A percentile compares a stretch with the other conserved stretches of the same genome.
phyloP scores from a whole-genome alignment of 164 flowering plant species.

The Tetracentron sinense region DNA sequence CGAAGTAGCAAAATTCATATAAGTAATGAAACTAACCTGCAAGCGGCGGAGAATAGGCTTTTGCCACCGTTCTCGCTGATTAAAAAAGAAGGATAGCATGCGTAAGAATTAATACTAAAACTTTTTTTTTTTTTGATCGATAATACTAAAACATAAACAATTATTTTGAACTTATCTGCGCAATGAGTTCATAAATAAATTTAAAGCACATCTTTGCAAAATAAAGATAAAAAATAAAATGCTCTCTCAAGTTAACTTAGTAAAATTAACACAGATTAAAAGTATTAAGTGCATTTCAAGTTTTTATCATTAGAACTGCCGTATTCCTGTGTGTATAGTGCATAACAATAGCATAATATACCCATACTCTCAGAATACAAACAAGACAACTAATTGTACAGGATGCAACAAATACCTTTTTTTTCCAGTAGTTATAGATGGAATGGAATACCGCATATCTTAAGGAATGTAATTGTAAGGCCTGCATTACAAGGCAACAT shows the following conservation, averaged over 20 bases:
- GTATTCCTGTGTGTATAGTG: background rate
- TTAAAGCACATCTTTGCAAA: background rate
- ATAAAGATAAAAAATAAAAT: background rate
- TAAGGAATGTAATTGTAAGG: conserved; percentile 58
- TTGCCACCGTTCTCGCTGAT: conserved; percentile 93
- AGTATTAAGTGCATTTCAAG: background rate
- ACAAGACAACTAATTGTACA: background rate
- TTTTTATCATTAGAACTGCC: background rate
- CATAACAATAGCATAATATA: background rate
- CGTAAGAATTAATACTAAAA: conserved; percentile 5
- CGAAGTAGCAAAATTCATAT: background rate
- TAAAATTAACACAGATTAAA: too few species aligned
- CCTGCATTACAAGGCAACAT: conserved; percentile 39
- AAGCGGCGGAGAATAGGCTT: conserved; percentile 90
- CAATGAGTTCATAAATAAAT: background rate
- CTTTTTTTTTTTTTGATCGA: too few species aligned
- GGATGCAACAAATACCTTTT: conserved; percentile 51
- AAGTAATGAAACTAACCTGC: conserved; percentile 54
- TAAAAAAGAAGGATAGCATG: conserved; percentile 1
- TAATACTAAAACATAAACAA: background rate
- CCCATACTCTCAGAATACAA: background rate
- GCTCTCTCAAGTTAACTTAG: background rate
- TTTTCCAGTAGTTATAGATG: conserved; percentile 81
- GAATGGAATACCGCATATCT: conserved; percentile 63
- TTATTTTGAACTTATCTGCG: background rate